A percentile compares a stretch with the other conserved stretches of the same genome.
These are phyloP conservation scores for Tripidium arundinaceum DNA, from an alignment of 202 grass and related monocot species.

Conservation along the genomic window DNA sequence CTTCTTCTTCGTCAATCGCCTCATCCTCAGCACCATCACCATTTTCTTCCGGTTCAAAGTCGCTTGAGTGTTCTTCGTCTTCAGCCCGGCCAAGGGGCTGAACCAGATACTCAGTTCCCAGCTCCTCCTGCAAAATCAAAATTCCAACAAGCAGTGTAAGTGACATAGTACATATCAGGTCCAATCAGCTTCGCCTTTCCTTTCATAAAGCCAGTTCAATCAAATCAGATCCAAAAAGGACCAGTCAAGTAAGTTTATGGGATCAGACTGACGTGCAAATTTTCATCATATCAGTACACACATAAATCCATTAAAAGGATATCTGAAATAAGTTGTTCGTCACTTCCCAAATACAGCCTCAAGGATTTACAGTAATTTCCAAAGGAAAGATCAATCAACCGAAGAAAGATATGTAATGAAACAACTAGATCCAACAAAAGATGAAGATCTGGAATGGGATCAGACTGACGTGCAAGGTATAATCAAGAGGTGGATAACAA, in stretches of 20 bases:
- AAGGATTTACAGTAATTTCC: not conserved
- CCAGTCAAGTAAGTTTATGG: not conserved
- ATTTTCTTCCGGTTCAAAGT: slow-evolving; percentile 57
- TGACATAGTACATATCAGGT: not conserved
- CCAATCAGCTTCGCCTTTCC: not conserved
- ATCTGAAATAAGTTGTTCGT: slow-evolving; percentile 32
- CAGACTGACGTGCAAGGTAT: slow-evolving; percentile 36
- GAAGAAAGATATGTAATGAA: not conserved
- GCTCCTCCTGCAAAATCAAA: slow-evolving; percentile 35
- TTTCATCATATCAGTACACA: slow-evolving; percentile 33
- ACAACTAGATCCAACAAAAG: not conserved
- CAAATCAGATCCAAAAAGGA: not conserved
- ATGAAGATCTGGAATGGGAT: slow-evolving; percentile 7
- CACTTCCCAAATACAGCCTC: slow-evolving; percentile 28
- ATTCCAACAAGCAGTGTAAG: slow-evolving; percentile 14
- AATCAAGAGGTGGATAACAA: slow-evolving; percentile 25
- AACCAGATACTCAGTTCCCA: slow-evolving; percentile 64
- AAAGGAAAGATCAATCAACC: not conserved
- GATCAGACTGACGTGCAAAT: slow-evolving; percentile 68
- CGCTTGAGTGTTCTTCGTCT: slow-evolving; percentile 59
- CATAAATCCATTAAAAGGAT: slow-evolving; percentile 12
- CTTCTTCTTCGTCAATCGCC: slow-evolving; percentile 46
- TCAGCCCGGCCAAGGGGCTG: slow-evolving; percentile 52
- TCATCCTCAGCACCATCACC: slow-evolving; percentile 46
- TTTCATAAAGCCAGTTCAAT: not conserved